A percentile compares a stretch with the other conserved stretches of the same genome.
phyloP scores from a whole-genome alignment of 257 asterid genomes.

The Paulownia fortunei region DNA sequence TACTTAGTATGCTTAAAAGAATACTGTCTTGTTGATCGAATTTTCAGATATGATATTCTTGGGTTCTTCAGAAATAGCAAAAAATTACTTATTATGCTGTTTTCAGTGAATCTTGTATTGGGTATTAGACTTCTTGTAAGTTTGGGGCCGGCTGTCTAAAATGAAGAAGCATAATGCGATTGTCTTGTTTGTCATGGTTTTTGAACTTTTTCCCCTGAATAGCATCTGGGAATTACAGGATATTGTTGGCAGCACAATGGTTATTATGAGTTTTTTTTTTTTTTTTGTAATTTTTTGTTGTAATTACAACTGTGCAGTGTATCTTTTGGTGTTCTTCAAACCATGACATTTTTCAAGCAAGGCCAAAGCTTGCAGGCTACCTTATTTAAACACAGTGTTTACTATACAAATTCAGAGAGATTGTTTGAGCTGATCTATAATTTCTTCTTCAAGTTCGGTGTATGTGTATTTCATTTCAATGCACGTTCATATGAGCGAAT shows the following conservation, averaged over 20 bases:
- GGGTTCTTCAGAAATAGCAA: not conserved
- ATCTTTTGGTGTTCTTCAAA: not conserved
- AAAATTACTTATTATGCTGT: not conserved
- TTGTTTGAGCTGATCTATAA: not conserved
- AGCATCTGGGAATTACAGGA: not conserved
- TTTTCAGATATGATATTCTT: not conserved
- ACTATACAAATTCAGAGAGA: not conserved
- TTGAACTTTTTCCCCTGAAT: not conserved
- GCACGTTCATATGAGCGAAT: not conserved
- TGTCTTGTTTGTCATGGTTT: not conserved
- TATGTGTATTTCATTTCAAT: not conserved
- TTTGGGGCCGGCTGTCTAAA: not conserved
- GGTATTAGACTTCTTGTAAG: not conserved
- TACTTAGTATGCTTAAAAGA: not conserved
- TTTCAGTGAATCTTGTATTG: not conserved
- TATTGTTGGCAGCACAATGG: not conserved
- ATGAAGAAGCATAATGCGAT: not conserved
- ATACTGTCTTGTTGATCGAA: slow-evolving; percentile 1
- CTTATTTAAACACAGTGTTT: not conserved
- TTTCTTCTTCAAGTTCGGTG: not conserved
- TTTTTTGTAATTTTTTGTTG: not conserved
- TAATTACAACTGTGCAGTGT: not conserved
- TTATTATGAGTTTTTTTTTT: not conserved
- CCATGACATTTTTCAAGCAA: not conserved
- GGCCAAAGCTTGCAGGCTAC: not conserved